Evolutionary conservation across 2,329 filamentous ascomycete species (phyloP).

Genomic region (Pyrenochaeta sp.): DNA sequence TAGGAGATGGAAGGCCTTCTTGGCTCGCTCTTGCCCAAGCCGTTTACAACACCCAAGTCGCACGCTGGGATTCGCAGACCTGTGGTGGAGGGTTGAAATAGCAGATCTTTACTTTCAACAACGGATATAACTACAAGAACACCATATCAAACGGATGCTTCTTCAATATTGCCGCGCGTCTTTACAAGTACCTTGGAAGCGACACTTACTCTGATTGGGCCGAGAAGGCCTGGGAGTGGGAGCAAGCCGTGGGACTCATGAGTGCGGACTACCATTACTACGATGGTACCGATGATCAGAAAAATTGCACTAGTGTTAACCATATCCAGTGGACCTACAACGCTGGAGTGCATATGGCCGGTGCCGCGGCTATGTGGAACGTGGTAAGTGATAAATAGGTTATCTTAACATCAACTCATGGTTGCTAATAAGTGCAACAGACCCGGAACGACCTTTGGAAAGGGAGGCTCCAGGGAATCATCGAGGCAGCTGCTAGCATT

Average conservation of each 20-base stretch:
- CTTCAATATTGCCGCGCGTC: constrained; percentile 80
- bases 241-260: constrained; percentile 59
- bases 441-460: constrained; percentile 45
- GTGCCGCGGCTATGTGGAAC: constrained; percentile 59
- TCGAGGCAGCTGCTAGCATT: constrained; percentile 49
- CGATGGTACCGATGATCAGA: constrained; percentile 54
- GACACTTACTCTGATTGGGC: constrained; percentile 67
- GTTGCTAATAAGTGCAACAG: constrained; percentile 28
- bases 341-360: constrained; percentile 55
- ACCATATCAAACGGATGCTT: constrained; percentile 81
- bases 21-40: constrained; percentile 75
- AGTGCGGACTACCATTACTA: constrained; percentile 56
- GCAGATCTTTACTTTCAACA: constrained; percentile 83
- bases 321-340: constrained; percentile 60
- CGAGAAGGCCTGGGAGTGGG: constrained; percentile 68
- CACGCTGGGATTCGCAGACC: constrained; percentile 71
- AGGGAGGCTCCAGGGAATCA: constrained; percentile 41
- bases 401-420: no score
- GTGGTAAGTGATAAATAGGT: constrained; percentile 55
- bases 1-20: constrained; percentile 60
- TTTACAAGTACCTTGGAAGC: constrained; percentile 75
- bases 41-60: constrained; percentile 75
- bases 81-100: constrained; percentile 80
- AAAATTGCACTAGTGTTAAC: constrained; percentile 55
- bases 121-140: constrained; percentile 84